These are phyloP conservation scores for Aeschynomene evenia DNA, from an alignment of 306 rosid genomes.

Conservation along the genomic window DNA sequence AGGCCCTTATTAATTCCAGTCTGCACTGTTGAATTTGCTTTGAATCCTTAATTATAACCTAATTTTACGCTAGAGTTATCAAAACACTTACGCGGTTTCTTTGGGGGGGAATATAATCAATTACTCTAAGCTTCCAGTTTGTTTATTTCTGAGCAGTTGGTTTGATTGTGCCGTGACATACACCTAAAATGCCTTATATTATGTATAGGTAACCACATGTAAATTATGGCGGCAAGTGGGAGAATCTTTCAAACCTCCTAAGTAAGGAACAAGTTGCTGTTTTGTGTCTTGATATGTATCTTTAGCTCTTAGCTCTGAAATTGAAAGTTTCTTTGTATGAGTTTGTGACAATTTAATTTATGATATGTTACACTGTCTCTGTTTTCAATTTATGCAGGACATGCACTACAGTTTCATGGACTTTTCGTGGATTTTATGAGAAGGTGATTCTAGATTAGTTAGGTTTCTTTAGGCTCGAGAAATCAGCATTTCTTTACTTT, in stretches of 20 bases:
- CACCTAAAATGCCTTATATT: slow-evolving; percentile 34
- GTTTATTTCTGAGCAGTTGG: slow-evolving; percentile 17
- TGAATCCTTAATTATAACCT: not conserved
- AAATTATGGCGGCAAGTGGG: slow-evolving; percentile 99
- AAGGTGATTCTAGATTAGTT: slow-evolving; percentile 54
- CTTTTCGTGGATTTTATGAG: slow-evolving; percentile 95
- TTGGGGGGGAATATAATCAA: slow-evolving; percentile 1
- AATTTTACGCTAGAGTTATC: too few species aligned
- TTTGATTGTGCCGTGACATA: slow-evolving; percentile 29
- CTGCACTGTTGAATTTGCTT: not conserved
- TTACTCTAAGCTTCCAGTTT: slow-evolving; percentile 6
- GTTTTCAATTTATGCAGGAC: slow-evolving; percentile 64
- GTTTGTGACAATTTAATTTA: not conserved
- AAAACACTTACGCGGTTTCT: not conserved
- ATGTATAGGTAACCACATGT: slow-evolving; percentile 83
- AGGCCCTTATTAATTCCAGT: slow-evolving; percentile 1
- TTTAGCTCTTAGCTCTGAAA: slow-evolving; percentile 23
- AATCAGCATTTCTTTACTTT: not conserved
- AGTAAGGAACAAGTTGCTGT: slow-evolving; percentile 52
- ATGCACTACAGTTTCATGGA: slow-evolving; percentile 98
- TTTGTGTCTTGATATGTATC: slow-evolving; percentile 22
- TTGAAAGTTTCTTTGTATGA: slow-evolving; percentile 3
- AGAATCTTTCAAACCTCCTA: slow-evolving; percentile 97
- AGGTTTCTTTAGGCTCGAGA: not conserved
- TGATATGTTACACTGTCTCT: slow-evolving; percentile 5